Percentiles rank a stretch among this genome's conserved stretches.
phyloP scores from a whole-genome alignment of 202 grass and related monocot genomes.

The Carex sylvatica region DNA sequence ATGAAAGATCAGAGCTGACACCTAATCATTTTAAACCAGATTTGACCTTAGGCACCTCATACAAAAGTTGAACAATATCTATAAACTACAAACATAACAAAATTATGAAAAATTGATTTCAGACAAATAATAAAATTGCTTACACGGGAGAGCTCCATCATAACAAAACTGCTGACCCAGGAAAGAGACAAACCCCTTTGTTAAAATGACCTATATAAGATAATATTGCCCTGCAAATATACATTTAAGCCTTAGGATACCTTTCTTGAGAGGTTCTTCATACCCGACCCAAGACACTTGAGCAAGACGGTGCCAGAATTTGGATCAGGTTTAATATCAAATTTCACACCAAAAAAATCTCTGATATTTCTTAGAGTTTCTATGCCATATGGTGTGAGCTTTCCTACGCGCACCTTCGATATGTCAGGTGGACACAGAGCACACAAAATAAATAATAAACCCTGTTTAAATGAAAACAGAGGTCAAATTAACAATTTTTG shows the following conservation, averaged over 20 bases:
- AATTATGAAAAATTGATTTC: not conserved
- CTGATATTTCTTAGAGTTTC: conserved; percentile 77
- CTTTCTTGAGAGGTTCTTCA: conserved; percentile 80
- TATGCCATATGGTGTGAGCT: conserved; percentile 69
- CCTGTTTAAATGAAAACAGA: conserved; percentile 42
- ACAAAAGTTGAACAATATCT: not conserved
- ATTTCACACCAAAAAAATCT: conserved; percentile 83
- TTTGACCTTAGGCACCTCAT: not conserved
- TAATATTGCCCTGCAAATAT: not conserved
- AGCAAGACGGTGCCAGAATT: conserved; percentile 58
- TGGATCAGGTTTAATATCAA: conserved; percentile 76
- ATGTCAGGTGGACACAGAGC: conserved; percentile 80
- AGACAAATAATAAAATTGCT: not conserved
- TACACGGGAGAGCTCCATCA: conserved; percentile 5
- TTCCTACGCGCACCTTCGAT: conserved; percentile 73
- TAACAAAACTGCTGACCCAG: conserved; percentile 13
- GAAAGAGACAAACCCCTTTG: not conserved
- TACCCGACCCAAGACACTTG: conserved; percentile 73
- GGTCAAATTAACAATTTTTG: conserved; percentile 7
- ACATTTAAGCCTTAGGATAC: conserved; percentile 32
- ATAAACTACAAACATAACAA: not conserved
- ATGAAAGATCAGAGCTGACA: not conserved
- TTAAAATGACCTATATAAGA: not conserved
- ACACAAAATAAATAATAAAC: conserved; percentile 80
- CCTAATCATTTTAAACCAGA: not conserved